Conservation (phyloP, 371 early-diverging fungal species). For the Apophysomyces trapeziformis region DNA sequence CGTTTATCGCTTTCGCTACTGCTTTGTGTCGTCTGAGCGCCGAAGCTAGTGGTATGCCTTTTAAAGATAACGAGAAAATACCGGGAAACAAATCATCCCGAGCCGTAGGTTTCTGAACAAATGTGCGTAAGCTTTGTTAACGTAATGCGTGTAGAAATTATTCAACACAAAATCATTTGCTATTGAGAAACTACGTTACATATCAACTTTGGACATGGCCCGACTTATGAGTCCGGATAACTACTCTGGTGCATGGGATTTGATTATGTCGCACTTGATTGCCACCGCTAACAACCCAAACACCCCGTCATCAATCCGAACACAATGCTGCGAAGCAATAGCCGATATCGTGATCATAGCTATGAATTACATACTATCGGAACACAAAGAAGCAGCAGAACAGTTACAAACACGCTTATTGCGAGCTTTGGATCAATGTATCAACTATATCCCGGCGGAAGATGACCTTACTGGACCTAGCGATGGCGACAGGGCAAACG, state of each 20-base stretch:
- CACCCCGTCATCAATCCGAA: slow-evolving; percentile 67
- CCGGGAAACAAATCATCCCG: slow-evolving; percentile 36
- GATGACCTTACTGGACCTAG: slow-evolving; percentile 21
- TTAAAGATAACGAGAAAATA: slow-evolving; percentile 35
- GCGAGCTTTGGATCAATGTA: slow-evolving; percentile 49
- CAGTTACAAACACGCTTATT: slow-evolving; percentile 59
- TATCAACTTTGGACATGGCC: slow-evolving; percentile 71
- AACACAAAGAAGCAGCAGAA: slow-evolving; percentile 55
- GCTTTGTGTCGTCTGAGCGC: slow-evolving; percentile 76
- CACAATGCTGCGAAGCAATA: slow-evolving; percentile 84
- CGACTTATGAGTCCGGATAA: slow-evolving; percentile 64
- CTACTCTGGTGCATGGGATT: slow-evolving; percentile 63
- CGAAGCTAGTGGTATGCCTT: slow-evolving; percentile 58
- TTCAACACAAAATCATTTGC: slow-evolving; percentile 84
- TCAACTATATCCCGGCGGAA: slow-evolving; percentile 32
- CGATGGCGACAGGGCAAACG: slow-evolving; percentile 17
- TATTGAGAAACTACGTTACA: slow-evolving; percentile 77
- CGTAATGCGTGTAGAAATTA: slow-evolving; percentile 45
- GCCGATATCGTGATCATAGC: slow-evolving; percentile 79
- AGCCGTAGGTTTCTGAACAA: slow-evolving; percentile 32
- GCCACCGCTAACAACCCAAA: slow-evolving; percentile 72
- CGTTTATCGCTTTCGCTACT: slow-evolving; percentile 70
- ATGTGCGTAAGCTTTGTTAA: not conserved
- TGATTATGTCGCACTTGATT: slow-evolving; percentile 79
- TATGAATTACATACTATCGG: slow-evolving; percentile 66